A percentile compares a stretch with the other conserved stretches of the same genome.
Evolutionary conservation across 1,284 basidiomycete genomes (phyloP).

Genomic region (Marasmius tenuissimus): DNA sequence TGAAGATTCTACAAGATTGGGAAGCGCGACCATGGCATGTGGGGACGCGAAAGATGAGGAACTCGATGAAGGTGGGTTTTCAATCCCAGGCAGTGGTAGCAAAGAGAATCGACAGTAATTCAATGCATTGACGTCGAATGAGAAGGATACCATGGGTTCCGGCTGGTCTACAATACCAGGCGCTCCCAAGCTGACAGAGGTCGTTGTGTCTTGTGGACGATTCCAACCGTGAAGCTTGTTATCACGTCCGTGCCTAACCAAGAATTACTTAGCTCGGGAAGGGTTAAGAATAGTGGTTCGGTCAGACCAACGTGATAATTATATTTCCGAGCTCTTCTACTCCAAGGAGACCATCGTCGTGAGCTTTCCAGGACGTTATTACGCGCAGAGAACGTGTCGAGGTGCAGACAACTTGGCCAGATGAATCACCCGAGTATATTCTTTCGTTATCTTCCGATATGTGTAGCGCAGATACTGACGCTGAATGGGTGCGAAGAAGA

Average conservation of each 20-base stretch:
- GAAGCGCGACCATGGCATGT: slow-evolving; percentile 69
- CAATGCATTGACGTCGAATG: slow-evolving; percentile 84
- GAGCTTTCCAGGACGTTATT: slow-evolving; percentile 74
- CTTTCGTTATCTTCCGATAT: slow-evolving; percentile 72
- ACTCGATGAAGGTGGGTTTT: slow-evolving; percentile 1
- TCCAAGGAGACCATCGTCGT: slow-evolving; percentile 73
- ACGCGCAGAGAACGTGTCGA: slow-evolving; percentile 73
- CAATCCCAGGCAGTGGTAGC: slow-evolving; percentile 18
- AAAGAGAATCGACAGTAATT: slow-evolving; percentile 87
- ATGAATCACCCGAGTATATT: slow-evolving; percentile 79
- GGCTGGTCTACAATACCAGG: slow-evolving; percentile 52
- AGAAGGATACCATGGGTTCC: slow-evolving; percentile 55
- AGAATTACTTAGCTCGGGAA: not conserved
- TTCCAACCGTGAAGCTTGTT: slow-evolving; percentile 78
- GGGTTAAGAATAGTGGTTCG: not conserved
- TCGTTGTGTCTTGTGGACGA: slow-evolving; percentile 43
- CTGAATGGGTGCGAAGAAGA: slow-evolving; percentile 70
- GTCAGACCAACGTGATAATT: slow-evolving; percentile 66
- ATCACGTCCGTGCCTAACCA: slow-evolving; percentile 77
- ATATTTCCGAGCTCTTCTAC: slow-evolving; percentile 68
- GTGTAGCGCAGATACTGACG: slow-evolving; percentile 55
- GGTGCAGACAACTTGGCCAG: slow-evolving; percentile 70
- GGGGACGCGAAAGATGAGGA: not conserved
- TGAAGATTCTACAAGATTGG: slow-evolving; percentile 85
- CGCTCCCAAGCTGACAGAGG: slow-evolving; percentile 47